Evolutionary conservation across 441 rosid species (phyloP).

Genomic region (Sinapis alba): DNA sequence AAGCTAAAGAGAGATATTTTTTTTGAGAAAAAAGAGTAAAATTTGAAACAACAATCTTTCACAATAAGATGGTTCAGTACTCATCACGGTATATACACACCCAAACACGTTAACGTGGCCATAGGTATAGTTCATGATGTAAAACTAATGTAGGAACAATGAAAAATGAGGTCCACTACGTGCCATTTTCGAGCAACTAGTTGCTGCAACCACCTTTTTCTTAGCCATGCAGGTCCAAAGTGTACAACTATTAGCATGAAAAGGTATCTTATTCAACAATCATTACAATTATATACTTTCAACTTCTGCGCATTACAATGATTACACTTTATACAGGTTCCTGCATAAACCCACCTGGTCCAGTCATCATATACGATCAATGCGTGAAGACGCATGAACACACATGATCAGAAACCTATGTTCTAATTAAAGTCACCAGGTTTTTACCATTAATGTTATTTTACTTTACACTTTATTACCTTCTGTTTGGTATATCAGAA

Average conservation of each 20-base stretch:
- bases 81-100: not conserved
- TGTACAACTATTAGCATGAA: constrained; percentile 26
- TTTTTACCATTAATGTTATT: not conserved
- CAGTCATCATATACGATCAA: constrained; percentile 12
- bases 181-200: constrained; percentile 18
- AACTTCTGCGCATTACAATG: constrained; percentile 6
- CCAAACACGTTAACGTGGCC: constrained; percentile 17
- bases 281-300: constrained; percentile 26
- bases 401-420: not conserved
- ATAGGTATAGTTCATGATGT: constrained; percentile 13
- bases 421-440: not conserved
- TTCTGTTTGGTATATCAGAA: not conserved
- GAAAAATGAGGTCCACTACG: constrained; percentile 23
- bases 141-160: constrained; percentile 12
- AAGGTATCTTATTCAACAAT: constrained; percentile 8
- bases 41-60: not conserved
- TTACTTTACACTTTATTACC: not conserved
- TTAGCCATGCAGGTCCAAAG: constrained; percentile 27
- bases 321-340: constrained; percentile 24
- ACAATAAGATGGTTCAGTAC: not conserved
- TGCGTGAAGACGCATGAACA: not conserved
- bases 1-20: not conserved
- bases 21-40: not conserved
- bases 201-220: constrained; percentile 9
- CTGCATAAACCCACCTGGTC: constrained; percentile 20